phyloP scores from a whole-genome alignment of 2,329 filamentous ascomycete species.

The Penicillium sp. region DNA sequence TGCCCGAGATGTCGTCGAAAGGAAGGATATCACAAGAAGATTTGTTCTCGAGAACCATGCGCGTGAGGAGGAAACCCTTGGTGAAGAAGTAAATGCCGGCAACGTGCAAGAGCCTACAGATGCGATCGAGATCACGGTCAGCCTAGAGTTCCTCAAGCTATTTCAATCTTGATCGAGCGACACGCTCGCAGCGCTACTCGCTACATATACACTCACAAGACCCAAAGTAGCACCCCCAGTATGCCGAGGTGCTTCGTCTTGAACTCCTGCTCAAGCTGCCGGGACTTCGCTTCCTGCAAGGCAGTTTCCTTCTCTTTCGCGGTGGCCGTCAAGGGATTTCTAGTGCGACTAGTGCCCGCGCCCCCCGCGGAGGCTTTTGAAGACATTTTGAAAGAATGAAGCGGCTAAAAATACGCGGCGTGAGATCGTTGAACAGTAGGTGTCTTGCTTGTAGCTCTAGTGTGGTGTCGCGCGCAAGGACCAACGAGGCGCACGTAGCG shows the following conservation, averaged over 20 bases:
- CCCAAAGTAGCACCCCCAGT: slow-evolving; percentile 48
- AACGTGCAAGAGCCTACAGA: slow-evolving; percentile 69
- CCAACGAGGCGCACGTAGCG: slow-evolving; percentile 1
- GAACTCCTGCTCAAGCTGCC: slow-evolving; percentile 45
- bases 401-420: not conserved
- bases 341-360: not conserved
- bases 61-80: slow-evolving; percentile 89
- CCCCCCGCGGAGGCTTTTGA: not conserved
- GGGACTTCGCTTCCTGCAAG: slow-evolving; percentile 36
- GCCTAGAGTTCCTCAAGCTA: not conserved
- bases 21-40: slow-evolving; percentile 74
- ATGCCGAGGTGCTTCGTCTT: slow-evolving; percentile 47
- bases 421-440: not conserved
- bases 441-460: not conserved
- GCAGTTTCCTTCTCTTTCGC: slow-evolving; percentile 33
- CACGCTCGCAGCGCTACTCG: not conserved
- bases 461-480: not conserved
- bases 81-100: slow-evolving; percentile 91
- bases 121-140: slow-evolving; percentile 11
- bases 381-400: slow-evolving; percentile 14
- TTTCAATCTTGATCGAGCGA: not conserved
- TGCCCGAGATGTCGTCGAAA: slow-evolving; percentile 53
- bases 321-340: slow-evolving; percentile 11
- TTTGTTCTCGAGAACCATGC: slow-evolving; percentile 77
- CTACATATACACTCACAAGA: slow-evolving; percentile 43